Evolutionary conservation across 371 early-diverging fungal species (phyloP).

Genomic region (Rhizopus sp.): DNA sequence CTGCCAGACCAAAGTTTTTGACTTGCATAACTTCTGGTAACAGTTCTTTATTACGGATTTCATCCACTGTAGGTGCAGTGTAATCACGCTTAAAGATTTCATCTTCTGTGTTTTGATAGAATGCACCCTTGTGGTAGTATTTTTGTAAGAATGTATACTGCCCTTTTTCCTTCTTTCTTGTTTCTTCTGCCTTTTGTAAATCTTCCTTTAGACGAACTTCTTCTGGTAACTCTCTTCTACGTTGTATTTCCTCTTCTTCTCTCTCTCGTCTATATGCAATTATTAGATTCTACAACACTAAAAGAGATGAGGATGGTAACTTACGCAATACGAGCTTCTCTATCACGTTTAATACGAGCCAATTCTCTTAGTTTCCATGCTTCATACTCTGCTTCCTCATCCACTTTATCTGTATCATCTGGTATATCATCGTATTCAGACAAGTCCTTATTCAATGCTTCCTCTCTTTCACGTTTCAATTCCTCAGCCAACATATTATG

Average conservation of each 20-base stretch:
- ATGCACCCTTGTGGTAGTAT: constrained; percentile 89
- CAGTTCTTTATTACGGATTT: constrained; percentile 62
- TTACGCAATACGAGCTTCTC: constrained; percentile 75
- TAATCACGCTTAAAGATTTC: constrained; percentile 72
- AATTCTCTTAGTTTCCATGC: constrained; percentile 95
- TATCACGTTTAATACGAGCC: constrained; percentile 85
- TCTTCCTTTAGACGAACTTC: constrained; percentile 74
- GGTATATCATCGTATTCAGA: constrained; percentile 49
- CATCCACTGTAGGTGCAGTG: constrained; percentile 77
- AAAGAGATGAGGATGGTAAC: constrained; percentile 16
- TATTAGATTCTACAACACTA: constrained; percentile 1
- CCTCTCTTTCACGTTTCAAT: constrained; percentile 50
- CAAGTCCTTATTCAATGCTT: constrained; percentile 27
- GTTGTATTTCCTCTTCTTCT: constrained; percentile 81
- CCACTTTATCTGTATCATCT: constrained; percentile 91
- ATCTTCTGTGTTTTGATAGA: constrained; percentile 68
- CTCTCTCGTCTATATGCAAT: constrained; percentile 57
- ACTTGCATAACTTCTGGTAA: constrained; percentile 90
- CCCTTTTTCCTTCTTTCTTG: constrained; percentile 54
- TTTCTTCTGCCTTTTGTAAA: constrained; percentile 57
- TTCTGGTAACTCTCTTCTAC: constrained; percentile 82
- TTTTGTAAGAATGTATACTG: constrained; percentile 71
- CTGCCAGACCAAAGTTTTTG: constrained; percentile 86
- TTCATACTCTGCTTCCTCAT: constrained; percentile 86
- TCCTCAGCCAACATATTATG: constrained; percentile 76